Evolutionary conservation across 345 rosid species (phyloP).

Genomic region (Triadica sebifera): DNA sequence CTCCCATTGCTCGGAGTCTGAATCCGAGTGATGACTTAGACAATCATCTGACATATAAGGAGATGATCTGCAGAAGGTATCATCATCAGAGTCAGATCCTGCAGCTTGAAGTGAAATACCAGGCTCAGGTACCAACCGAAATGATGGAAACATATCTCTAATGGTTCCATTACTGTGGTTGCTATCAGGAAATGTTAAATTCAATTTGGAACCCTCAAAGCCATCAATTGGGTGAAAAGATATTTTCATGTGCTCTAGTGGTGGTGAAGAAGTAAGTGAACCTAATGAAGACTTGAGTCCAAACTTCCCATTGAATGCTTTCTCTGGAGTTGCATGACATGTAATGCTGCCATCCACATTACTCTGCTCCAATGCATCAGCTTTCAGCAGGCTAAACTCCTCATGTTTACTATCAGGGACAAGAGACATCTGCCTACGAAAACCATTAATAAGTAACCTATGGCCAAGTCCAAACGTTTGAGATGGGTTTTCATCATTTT

Average conservation of each 20-base stretch:
- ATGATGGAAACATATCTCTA: conserved; percentile 64
- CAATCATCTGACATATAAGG: conserved; percentile 69
- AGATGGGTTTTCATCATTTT: conserved; percentile 41
- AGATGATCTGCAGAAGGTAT: conserved; percentile 82
- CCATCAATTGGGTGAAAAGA: conserved; percentile 72
- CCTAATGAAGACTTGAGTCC: conserved; percentile 38
- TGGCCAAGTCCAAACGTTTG: conserved; percentile 61
- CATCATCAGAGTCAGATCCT: conserved; percentile 72
- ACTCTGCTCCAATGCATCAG: conserved; percentile 32
- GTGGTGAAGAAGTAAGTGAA: conserved; percentile 74
- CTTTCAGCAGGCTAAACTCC: conserved; percentile 33
- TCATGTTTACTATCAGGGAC: conserved; percentile 39
- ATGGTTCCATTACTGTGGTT: conserved; percentile 32
- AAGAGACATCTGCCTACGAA: conserved; percentile 50
- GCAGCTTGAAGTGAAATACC: conserved; percentile 28
- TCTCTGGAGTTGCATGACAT: conserved; percentile 25
- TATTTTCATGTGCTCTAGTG: conserved; percentile 85
- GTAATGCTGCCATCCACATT: conserved; percentile 27
- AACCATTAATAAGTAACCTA: conserved; percentile 57
- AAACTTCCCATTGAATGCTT: conserved; percentile 34
- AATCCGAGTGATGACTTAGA: conserved; percentile 52
- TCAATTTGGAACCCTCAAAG: conserved; percentile 60
- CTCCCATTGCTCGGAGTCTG: conserved; percentile 89
- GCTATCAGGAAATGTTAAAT: conserved; percentile 65
- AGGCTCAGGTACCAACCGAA: conserved; percentile 84